Evolutionary conservation across 345 rosid species (phyloP).

Genomic region (Leavenworthia alabamica): DNA sequence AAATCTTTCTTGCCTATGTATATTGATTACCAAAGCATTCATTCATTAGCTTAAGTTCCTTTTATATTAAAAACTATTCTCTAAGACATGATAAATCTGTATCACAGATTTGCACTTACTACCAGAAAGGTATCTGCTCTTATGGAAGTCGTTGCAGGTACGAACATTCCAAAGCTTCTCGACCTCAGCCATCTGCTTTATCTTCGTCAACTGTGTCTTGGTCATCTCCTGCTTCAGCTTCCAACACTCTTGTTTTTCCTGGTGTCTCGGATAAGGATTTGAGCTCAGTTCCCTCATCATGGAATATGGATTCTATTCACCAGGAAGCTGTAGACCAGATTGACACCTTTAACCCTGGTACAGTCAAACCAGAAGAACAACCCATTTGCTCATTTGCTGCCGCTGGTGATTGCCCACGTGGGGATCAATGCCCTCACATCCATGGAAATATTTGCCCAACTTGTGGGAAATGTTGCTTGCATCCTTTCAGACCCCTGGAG

Average conservation of each 20-base stretch:
- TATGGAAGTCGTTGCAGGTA: conserved; percentile 84
- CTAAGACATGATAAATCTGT: not conserved
- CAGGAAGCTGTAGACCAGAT: conserved; percentile 47
- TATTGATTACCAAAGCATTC: not conserved
- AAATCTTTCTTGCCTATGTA: not conserved
- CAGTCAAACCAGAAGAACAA: conserved; percentile 52
- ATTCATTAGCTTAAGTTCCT: not conserved
- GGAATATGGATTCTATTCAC: conserved; percentile 37
- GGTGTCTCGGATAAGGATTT: conserved; percentile 35
- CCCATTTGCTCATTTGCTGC: conserved; percentile 89
- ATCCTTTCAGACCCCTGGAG: conserved; percentile 78
- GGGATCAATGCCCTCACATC: conserved; percentile 72
- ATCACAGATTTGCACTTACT: conserved; percentile 73
- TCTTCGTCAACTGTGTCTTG: conserved; percentile 42
- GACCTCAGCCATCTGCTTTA: conserved; percentile 44
- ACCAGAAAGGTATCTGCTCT: conserved; percentile 78
- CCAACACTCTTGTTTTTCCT: conserved; percentile 33
- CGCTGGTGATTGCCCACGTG: conserved; percentile 80
- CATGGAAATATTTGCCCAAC: conserved; percentile 84
- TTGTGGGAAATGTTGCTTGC: conserved; percentile 83
- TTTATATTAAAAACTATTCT: conserved; percentile 1
- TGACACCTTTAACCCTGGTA: conserved; percentile 64
- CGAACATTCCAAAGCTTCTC: conserved; percentile 61
- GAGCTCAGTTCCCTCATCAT: conserved; percentile 22
- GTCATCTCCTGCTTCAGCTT: conserved; percentile 24